A percentile compares a stretch with the other conserved stretches of the same genome.
These are phyloP conservation scores for Maudiozyma serrabonitensis DNA, from an alignment of 805 yeast genomes.

Conservation along the genomic window DNA sequence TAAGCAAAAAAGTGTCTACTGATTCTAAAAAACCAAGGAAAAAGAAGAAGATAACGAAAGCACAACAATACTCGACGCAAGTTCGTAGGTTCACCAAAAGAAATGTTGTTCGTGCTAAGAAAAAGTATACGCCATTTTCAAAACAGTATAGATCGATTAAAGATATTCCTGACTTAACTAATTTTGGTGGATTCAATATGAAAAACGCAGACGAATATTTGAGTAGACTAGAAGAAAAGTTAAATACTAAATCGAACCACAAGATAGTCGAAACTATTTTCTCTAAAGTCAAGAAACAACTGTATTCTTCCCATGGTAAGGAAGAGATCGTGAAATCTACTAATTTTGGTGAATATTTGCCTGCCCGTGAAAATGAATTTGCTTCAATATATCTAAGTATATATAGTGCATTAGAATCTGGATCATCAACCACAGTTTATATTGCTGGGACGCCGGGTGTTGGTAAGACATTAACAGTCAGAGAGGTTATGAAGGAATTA, in stretches of 20 bases:
- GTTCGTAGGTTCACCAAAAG: constrained; percentile 25
- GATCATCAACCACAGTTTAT: constrained; percentile 75
- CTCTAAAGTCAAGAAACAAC: constrained; percentile 27
- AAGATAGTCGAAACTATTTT: constrained; percentile 28
- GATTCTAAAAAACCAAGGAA: background rate
- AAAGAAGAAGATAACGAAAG: background rate
- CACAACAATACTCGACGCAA: constrained; percentile 1
- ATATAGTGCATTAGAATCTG: constrained; percentile 59
- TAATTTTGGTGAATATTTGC: constrained; percentile 43
- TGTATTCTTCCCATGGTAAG: constrained; percentile 36
- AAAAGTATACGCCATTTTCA: constrained; percentile 24
- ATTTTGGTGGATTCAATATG: constrained; percentile 22
- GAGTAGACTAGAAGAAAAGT: constrained; percentile 19
- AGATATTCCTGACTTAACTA: constrained; percentile 25
- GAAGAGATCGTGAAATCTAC: constrained; percentile 31
- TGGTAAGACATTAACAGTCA: constrained; percentile 88
- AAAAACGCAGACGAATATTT: constrained; percentile 12
- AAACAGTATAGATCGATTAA: constrained; percentile 18
- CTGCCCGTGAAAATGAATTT: constrained; percentile 82
- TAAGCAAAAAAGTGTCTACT: background rate
- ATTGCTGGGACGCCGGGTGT: constrained; percentile 98
- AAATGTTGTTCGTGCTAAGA: constrained; percentile 26
- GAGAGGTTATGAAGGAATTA: constrained; percentile 73
- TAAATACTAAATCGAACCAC: constrained; percentile 33
- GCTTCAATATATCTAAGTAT: constrained; percentile 56